Base-by-base conservation (phyloP, 768 basidiomycete genomes). In the Auricularia heimuer region DNA sequence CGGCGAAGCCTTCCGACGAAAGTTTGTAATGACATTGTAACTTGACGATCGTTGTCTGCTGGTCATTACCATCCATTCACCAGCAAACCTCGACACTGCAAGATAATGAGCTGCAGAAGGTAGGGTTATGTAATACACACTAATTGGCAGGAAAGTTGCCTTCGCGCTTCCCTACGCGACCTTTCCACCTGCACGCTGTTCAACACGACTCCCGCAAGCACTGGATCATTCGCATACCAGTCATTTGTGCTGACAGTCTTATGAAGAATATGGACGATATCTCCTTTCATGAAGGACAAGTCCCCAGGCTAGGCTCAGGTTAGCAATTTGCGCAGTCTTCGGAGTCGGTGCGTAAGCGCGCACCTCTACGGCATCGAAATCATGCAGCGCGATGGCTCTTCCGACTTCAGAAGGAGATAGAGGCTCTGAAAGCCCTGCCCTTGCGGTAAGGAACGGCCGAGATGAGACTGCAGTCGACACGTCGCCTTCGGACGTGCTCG, bases 291-390 rank as follows among this genome's bases (percentile, higher is more conserved):
- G 70, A 93, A 90, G 0, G 88, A 87, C 58, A 93, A 70, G 72
- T 93, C 90, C 1, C 89, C 90, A 10, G 77, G 72, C 88, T 91
- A 61, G 36, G 2, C 63, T 35, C 3, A 69, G 34, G 64, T 65
- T 63, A 36, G 60, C n/a, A 63, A 37, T 39, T 51, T 58, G 29
- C 14, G 60, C n/a, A 63, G 35, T 39, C 56, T 58, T 24, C 14
- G 33, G 63, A 6, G 24, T 34, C n/a, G 7, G 64, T 47, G 54
- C 8, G 37, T 8, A 58, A 34, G 65, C 16, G 70, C 77, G 47
- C 69, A 87, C 88, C 81, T 92, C 85, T 16, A 87, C 82, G 29
- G 89, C 90, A 42, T 81, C 72, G 73, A 89, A 92, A 73, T 88
- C 80, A 70, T 83, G 91, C 65, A 90, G 70, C 2, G 91, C 90